Evolutionary conservation across 139 green algal genomes (phyloP).

Genomic region (Asterochloris erici): DNA sequence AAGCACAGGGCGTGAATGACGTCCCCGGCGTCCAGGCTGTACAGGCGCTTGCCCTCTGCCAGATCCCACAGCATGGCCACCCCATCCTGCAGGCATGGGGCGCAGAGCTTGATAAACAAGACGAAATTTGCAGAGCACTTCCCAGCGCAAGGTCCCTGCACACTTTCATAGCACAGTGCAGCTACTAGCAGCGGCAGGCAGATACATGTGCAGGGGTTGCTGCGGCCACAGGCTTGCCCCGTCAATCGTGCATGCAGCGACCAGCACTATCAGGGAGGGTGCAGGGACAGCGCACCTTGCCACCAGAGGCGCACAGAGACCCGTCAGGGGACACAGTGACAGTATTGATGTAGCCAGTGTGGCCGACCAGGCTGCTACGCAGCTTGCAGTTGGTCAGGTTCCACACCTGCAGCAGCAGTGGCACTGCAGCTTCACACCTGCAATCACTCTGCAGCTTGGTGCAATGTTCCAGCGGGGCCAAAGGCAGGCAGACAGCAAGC

Average conservation of each 20-base stretch:
- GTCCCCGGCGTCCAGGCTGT: constrained; percentile 94
- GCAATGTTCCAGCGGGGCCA: not conserved
- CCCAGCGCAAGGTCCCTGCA: not conserved
- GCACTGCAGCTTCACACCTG: not conserved
- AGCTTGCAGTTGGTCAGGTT: constrained; percentile 99
- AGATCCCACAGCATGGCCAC: constrained; percentile 99
- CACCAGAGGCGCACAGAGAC: constrained; percentile 96
- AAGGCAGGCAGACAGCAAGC: not conserved
- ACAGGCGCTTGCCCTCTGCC: constrained; percentile 98
- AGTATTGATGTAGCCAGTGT: constrained; percentile 95
- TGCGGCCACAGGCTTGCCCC: not conserved
- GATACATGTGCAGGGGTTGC: not conserved
- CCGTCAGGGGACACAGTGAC: constrained; percentile 98
- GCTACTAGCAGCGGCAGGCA: not conserved
- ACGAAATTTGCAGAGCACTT: not conserved
- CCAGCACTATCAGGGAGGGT: no score
- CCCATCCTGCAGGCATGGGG: constrained; percentile 69
- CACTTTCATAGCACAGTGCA: not conserved
- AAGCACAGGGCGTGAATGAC: constrained; percentile 98
- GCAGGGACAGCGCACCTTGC: constrained; percentile 62
- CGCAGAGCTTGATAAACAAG: not conserved
- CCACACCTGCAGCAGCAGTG: constrained; percentile 76
- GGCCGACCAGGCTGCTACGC: constrained; percentile 91
- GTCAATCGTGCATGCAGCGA: not conserved
- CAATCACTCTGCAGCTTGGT: not conserved